Conservation (phyloP, 192 early-diverging fungal genomes). For the Coemansia sp. region DNA sequence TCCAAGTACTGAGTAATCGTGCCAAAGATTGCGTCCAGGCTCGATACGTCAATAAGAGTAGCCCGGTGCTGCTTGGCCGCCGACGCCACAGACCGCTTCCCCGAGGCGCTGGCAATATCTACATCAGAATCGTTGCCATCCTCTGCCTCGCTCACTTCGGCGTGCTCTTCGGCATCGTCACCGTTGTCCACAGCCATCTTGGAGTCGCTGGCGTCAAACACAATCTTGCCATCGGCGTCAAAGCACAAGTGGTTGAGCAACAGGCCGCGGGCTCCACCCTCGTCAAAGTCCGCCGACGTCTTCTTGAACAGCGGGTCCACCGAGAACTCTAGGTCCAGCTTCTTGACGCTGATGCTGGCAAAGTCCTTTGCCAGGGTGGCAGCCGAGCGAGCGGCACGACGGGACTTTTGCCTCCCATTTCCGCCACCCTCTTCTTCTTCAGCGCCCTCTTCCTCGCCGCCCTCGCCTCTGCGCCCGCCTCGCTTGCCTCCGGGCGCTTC, state of each 20-base stretch:
- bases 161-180: constrained; percentile 56
- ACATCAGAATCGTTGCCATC: constrained; percentile 19
- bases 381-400: constrained; percentile 52
- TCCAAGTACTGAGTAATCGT: constrained; percentile 37
- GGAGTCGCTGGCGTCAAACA: constrained; percentile 94
- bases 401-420: constrained; percentile 27
- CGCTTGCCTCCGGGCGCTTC: constrained; percentile 65
- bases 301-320: constrained; percentile 98
- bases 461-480: constrained; percentile 32
- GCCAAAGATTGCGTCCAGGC: constrained; percentile 36
- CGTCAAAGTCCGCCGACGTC: constrained; percentile 97
- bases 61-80: constrained; percentile 28
- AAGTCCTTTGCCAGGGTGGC: constrained; percentile 85
- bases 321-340: constrained; percentile 88
- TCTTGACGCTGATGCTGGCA: constrained; percentile 75
- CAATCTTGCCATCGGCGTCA: constrained; percentile 81
- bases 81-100: not conserved
- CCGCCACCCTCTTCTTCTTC: constrained; percentile 50
- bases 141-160: constrained; percentile 15
- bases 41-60: constrained; percentile 40
- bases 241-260: constrained; percentile 87
- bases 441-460: constrained; percentile 52
- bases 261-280: constrained; percentile 92
- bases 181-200: constrained; percentile 48
- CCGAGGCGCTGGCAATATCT: not conserved